Base-by-base conservation (phyloP, 2,329 filamentous ascomycete species). In the Aureobasidium sp. region DNA sequence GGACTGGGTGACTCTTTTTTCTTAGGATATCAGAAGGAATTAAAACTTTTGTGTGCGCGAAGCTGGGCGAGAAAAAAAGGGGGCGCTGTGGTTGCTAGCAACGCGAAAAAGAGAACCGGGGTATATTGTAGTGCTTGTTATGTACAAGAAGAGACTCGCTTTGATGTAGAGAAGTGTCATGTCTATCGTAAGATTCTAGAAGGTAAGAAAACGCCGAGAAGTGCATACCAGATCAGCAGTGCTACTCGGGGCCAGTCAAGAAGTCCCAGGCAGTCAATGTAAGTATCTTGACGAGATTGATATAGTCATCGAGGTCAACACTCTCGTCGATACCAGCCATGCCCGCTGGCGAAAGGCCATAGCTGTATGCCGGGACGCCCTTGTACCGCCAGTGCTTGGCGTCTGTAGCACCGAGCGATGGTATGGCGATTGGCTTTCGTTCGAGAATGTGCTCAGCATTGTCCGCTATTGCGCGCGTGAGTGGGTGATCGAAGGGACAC, bases 331-430 rank as follows among this genome's bases (percentile, higher is more conserved):
- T 62, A 29, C 65, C 65, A 9, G 66, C 69, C 69, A 64, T 71
- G 1, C 67, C 67, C 15, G 65, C 64, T n/a, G 71, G 69, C 40
- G 66, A 67, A 8, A 65, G 66, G 1, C 74, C 72, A 63, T 71
- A 74, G 1, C 72, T 67, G 64, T 74, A 77, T 2, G 71, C 73
- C 0, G 73, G 73, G 4, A 75, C 64, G 1, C 67, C 68, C 9
- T 65, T 65, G 62, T 74, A 73, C 17, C 75, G 65, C 60, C 72
- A 77, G 61, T 73, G 72, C 62, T 77, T 76, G 55, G 71, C 74
- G 51, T 76, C 73, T 1, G 74, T 77, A 1, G 73, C 74, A 11
- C 74, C 74, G 37, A 76, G 64, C 9, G 67, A 70, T 4, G 73
- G 72, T 38, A 75, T 73, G 0, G 70, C 68, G 11, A 72, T 57